A percentile compares a stretch with the other conserved stretches of the same genome.
These are phyloP conservation scores for Ganoderma lucidum DNA, from an alignment of 1,284 basidiomycete genomes.

Conservation along the genomic window DNA sequence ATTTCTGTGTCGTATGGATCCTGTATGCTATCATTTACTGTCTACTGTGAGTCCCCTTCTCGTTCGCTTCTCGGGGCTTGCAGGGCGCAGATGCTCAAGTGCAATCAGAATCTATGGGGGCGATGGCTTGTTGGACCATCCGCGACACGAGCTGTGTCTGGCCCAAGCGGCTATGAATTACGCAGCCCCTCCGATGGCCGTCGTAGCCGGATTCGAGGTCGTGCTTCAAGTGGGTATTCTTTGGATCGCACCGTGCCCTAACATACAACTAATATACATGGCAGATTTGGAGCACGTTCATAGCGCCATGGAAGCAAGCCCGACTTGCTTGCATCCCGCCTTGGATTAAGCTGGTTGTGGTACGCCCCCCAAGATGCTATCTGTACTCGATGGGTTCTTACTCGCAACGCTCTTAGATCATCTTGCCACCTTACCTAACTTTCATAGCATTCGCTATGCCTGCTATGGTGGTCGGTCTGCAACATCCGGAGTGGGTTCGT, in stretches of 20 bases:
- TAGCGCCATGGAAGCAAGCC: slow-evolving; percentile 34
- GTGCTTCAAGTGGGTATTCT: slow-evolving; percentile 54
- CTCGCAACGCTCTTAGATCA: slow-evolving; percentile 38
- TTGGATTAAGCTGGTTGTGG: slow-evolving; percentile 27
- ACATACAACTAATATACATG: too few relatives aligned
- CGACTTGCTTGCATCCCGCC: slow-evolving; percentile 26
- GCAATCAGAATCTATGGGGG: slow-evolving; percentile 48
- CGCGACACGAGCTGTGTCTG: slow-evolving; percentile 47
- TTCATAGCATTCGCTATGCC: slow-evolving; percentile 37
- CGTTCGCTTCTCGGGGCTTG: background rate
- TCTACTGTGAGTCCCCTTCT: slow-evolving; percentile 51
- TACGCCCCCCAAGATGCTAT: slow-evolving; percentile 15
- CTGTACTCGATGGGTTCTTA: background rate
- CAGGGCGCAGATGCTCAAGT: background rate
- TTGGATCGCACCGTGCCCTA: background rate
- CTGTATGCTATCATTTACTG: slow-evolving; percentile 60
- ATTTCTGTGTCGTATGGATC: slow-evolving; percentile 58
- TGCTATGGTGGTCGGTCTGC: slow-evolving; percentile 15
- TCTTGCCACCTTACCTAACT: slow-evolving; percentile 49
- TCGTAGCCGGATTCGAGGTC: slow-evolving; percentile 54
- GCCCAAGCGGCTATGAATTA: slow-evolving; percentile 61
- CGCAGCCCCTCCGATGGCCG: slow-evolving; percentile 61
- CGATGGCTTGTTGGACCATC: slow-evolving; percentile 29
- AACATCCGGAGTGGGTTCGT: slow-evolving; percentile 42
- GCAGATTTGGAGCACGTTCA: slow-evolving; percentile 51